Evolutionary conservation across 176 grass and related monocot species (phyloP), one percentile per base, ranked within the genome.

Genomic region (Elymus sibiricus): DNA sequence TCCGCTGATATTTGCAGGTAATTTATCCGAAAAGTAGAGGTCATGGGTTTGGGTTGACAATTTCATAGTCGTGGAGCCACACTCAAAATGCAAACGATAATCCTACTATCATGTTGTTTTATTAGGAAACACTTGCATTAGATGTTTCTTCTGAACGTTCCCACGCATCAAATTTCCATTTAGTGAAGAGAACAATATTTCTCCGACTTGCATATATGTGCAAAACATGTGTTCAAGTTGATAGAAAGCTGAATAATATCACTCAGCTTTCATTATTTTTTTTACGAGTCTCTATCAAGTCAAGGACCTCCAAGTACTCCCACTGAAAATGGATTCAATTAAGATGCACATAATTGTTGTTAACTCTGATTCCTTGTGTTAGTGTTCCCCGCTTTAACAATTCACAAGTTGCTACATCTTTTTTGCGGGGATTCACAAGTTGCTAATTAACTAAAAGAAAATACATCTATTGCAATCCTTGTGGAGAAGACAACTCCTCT

Each of bases 321-420:
- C 19, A 49, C n/a, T 35, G 28, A 70, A 76, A 12, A 46, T 47
- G 9, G 19, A 51, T 19, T 26, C 24, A 49, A 29, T 29, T 17
- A 49, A 3, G 69, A 67, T 81, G 27, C 38, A n/a, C 68, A 58
- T 77, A 49, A 53, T 78, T 78, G 12, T 65, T 84, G 24, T 35
- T 64, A 19, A 56, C n/a, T 78, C 4, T 79, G 72, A 79, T 83
- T 79, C 44, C 15, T 47, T 16, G 14, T 70, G 56, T 80, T 47
- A 83, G 15, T 60, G 5, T 59, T 74, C 19, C 69, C n/a, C 32
- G 5, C 62, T 80, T 72, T 70, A 80, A 80, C 35, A 84, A 84
- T 61, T 10, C 26, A 17, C 77, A 85, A 69, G 25, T 28, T 89
- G 32, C 49, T 53, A 38, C 31, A 32, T 71, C 3, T 53, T 19